Base-by-base conservation (phyloP, 2,329 filamentous ascomycete species). In the Beauveria rudraprayagi region DNA sequence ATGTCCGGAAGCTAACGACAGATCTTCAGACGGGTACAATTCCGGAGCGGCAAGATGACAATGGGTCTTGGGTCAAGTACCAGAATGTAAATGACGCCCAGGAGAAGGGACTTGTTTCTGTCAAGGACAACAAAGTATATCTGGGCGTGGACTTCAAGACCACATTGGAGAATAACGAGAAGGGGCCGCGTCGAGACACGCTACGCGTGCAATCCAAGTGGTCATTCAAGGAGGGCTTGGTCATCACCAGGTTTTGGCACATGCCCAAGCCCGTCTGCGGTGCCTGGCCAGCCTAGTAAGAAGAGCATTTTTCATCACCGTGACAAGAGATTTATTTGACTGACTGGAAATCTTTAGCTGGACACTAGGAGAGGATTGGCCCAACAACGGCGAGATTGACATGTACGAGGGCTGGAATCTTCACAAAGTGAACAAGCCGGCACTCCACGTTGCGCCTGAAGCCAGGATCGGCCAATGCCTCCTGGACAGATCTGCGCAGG, bases 211-310 rank as follows among this genome's bases (percentile, higher is more conserved):
- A 83, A 60, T 87, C 84, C 70, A 83, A 78, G 56, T 78, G 78
- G 55, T 70, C 73, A 8, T 90, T 87, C 72, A 82, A 77, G 59
- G 77, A 83, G 61, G 87, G 85, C 16, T 80, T 90, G 34, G 80
- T 90, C 66, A 81, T 90, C 46, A 76, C 86, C 51, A 84, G 89
- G 68, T 80, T 90, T 61, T 76, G 75, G 5, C 86, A 90, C 66
- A 84, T 90, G 76, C 86, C 88, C 22, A 78, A 75, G 54, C 78
- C 80, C 2, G 75, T 78, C 50, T 90, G 87, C 66, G 87, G 88
- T 37, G 79, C 81, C 8, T 90, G 87, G 87, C 87, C 87, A 6
- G 86, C 86, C 75, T 77, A 84, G 77, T 82, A 73, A 69, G 72
- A 63, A 19, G 11, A 3, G n/a, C 16, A 11, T 11, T 5, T 5